phyloP scores from a whole-genome alignment of 2,329 filamentous ascomycete genomes.

The Escovopsis sp. region DNA sequence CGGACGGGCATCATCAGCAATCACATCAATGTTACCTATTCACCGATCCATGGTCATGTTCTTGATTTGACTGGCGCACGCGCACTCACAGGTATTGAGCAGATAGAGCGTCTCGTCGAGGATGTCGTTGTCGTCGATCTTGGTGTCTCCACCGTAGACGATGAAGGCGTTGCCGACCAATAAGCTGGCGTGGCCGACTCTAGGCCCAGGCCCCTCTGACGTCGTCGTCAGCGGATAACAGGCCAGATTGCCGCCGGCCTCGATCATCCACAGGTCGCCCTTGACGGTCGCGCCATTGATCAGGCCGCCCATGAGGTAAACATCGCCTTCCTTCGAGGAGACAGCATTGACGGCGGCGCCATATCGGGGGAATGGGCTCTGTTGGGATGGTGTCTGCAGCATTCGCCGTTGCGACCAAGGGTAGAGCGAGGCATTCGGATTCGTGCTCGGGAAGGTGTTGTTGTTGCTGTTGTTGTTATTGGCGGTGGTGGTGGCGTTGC shows the following conservation, averaged over 20 bases:
- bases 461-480: too few species aligned
- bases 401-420: slow-evolving; percentile 89
- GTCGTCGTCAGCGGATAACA: slow-evolving; percentile 88
- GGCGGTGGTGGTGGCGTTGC: too few species aligned
- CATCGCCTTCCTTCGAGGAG: slow-evolving; percentile 89
- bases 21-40: background rate
- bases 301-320: slow-evolving; percentile 94
- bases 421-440: slow-evolving; percentile 68
- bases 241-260: slow-evolving; percentile 71
- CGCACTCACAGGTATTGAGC: slow-evolving; percentile 79
- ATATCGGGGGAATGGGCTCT: slow-evolving; percentile 88
- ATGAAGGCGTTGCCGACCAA: slow-evolving; percentile 98
- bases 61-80: too few species aligned
- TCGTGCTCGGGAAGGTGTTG: slow-evolving; percentile 20
- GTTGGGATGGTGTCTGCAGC: slow-evolving; percentile 67
- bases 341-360: slow-evolving; percentile 87
- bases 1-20: slow-evolving; percentile 9
- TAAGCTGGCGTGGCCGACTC: slow-evolving; percentile 86
- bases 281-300: slow-evolving; percentile 93
- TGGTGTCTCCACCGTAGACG: slow-evolving; percentile 95
- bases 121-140: slow-evolving; percentile 81
- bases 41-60: background rate
- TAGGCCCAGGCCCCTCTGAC: slow-evolving; percentile 82
- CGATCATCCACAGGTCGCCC: slow-evolving; percentile 94
- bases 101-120: slow-evolving; percentile 93